Evolutionary conservation across 1,284 basidiomycete species (phyloP).

Genomic region (Cryptococcus deneoformans): DNA sequence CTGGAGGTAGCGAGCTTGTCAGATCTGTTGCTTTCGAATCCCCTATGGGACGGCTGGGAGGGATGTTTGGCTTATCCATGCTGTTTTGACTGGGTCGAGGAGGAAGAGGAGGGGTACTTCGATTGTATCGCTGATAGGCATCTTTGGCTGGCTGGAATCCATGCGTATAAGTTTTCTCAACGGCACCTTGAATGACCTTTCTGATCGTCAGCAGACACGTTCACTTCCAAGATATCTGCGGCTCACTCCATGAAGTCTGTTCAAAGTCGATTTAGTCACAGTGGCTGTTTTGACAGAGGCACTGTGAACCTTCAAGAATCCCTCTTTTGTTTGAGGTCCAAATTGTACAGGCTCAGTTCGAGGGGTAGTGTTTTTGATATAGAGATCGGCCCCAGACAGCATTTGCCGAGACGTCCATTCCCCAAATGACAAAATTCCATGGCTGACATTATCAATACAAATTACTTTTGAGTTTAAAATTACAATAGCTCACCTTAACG

Average conservation of each 20-base stretch:
- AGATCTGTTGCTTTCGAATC: neutral
- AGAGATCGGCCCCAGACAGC: constrained; percentile 61
- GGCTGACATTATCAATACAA: constrained; percentile 49
- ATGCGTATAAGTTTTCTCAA: constrained; percentile 28
- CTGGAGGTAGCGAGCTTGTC: neutral
- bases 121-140: constrained; percentile 14
- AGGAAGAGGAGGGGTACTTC: constrained; percentile 8
- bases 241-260: constrained; percentile 62
- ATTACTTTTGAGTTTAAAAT: neutral
- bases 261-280: constrained; percentile 63
- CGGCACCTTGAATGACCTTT: constrained; percentile 34
- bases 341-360: constrained; percentile 57
- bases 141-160: constrained; percentile 22
- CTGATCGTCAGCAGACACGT: neutral
- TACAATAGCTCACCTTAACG: constrained; percentile 58
- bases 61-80: neutral
- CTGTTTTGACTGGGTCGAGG: neutral
- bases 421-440: constrained; percentile 66
- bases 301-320: constrained; percentile 61
- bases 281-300: constrained; percentile 65
- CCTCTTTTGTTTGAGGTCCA: constrained; percentile 60
- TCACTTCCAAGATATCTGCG: neutral
- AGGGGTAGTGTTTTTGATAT: constrained; percentile 60
- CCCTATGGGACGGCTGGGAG: neutral
- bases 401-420: constrained; percentile 63